A percentile compares a stretch with the other conserved stretches of the same genome.
Conservation (phyloP, 768 basidiomycete genomes). For the Suillus variegatus region DNA sequence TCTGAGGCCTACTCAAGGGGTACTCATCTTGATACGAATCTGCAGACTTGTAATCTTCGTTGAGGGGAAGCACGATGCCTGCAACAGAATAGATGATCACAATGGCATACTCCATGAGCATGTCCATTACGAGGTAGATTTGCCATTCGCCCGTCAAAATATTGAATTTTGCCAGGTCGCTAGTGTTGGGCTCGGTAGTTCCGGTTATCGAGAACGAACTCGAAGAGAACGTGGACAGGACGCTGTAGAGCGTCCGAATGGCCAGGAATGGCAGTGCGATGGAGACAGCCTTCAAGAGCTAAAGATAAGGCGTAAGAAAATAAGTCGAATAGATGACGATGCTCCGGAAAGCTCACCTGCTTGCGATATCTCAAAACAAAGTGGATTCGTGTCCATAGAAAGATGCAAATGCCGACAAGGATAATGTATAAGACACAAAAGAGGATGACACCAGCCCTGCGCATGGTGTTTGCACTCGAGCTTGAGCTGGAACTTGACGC, state of each 20-base stretch:
- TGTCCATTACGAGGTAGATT: constrained; percentile 52
- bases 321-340: constrained; percentile 4
- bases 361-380: constrained; percentile 26
- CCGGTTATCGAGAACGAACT: constrained; percentile 37
- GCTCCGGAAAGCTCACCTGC: constrained; percentile 32
- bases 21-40: constrained; percentile 1
- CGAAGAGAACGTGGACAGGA: constrained; percentile 53
- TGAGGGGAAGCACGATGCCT: constrained; percentile 20
- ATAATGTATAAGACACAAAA: constrained; percentile 42
- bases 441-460: constrained; percentile 36
- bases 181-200: constrained; percentile 19
- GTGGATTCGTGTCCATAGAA: constrained; percentile 55
- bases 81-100: constrained; percentile 39
- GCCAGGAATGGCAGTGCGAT: constrained; percentile 61
- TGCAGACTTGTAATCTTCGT: constrained; percentile 22
- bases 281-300: constrained; percentile 61
- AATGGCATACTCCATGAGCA: constrained; percentile 56
- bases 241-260: constrained; percentile 42
- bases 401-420: constrained; percentile 43
- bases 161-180: constrained; percentile 49
- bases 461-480: constrained; percentile 27
- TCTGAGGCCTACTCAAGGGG: constrained; percentile 34
- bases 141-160: constrained; percentile 53
- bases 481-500: constrained; percentile 19
- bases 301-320: constrained; percentile 10